Base-by-base conservation (phyloP, 768 basidiomycete species). In the Suillus hirtellus region DNA sequence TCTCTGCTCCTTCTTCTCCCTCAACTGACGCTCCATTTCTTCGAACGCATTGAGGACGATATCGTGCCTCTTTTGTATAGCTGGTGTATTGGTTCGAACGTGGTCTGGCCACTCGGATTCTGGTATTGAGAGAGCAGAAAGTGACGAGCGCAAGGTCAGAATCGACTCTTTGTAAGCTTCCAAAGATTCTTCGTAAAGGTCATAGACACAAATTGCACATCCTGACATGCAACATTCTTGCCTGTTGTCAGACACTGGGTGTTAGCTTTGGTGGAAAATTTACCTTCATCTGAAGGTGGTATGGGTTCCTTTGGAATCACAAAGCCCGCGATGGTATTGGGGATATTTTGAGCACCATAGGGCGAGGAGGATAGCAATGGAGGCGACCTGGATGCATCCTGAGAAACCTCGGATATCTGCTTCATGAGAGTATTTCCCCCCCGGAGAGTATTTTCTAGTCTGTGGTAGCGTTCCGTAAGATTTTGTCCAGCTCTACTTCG, bases 151-250 rank as follows among this genome's bases (percentile, higher is more conserved):
- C 11, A 95, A 74, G 0, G 77, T 64, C 2, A 69, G 69, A 0
- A 94, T 66, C 4, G 86, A 80, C 14, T 82, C 79, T 31, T 83
- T 81, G 77, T 94, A 94, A 14, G 77, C 79, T 27, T 79, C 78
- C 2, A 92, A 73, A 0, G 88, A 84, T 55, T 94, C 92, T 64
- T 91, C 87, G 75, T 95, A 93, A 31, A 95, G 73, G 68, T 94
- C 93, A 75, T 96, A 92, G 9, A 96, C 90, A 73, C 95, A 96
- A n/a, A 95, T 76, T 0, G 93, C 91, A 70, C 95, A 96, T 37
- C 92, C 92, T 2, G 93, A 94, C 94, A 96, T 96, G 79, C 94
- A 96, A 74, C 94, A 95, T 75, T 95, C 94, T 95, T 67, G 11
- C 15, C 60, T 19, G 46, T 24, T 44, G 44, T 44, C 50, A 60